These are phyloP conservation scores for Imleria badia DNA, from an alignment of 768 basidiomycete genomes.

Conservation along the genomic window DNA sequence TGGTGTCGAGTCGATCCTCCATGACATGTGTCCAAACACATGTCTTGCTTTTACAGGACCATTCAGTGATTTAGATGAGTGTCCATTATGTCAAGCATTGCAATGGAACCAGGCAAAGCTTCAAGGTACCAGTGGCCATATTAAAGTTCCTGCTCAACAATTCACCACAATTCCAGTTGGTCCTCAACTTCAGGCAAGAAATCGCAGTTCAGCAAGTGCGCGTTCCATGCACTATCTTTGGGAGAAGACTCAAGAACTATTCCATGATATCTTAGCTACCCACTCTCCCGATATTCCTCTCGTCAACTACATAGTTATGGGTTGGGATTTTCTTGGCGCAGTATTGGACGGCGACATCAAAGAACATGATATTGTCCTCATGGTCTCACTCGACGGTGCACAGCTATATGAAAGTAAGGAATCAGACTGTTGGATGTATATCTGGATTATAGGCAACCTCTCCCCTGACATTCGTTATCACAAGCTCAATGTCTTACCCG, in stretches of 20 bases:
- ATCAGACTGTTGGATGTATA: too few relatives aligned
- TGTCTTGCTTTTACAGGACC: constrained; percentile 45
- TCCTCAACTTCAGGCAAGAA: constrained; percentile 45
- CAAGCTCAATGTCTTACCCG: background rate
- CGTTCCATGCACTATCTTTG: constrained; percentile 28
- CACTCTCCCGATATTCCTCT: background rate
- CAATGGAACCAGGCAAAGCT: constrained; percentile 21
- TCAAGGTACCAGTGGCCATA: background rate
- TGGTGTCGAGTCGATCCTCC: constrained; percentile 33
- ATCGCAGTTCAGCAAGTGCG: constrained; percentile 9
- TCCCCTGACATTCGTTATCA: background rate
- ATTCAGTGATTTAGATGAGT: constrained; percentile 26
- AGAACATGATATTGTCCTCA: constrained; percentile 22
- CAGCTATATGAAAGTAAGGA: constrained; percentile 38
- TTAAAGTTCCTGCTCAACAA: constrained; percentile 31
- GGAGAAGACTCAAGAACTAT: background rate
- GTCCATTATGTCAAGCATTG: constrained; percentile 33
- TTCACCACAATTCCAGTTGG: constrained; percentile 40
- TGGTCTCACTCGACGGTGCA: too few relatives aligned
- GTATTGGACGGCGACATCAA: constrained; percentile 4
- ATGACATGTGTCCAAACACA: constrained; percentile 44
- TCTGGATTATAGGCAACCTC: constrained; percentile 17
- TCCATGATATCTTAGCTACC: background rate
- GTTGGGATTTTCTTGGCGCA: constrained; percentile 10
- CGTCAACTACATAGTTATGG: background rate